These are phyloP conservation scores for Bondarzewia mesenterica DNA, from an alignment of 1,284 basidiomycete genomes.

Conservation along the genomic window DNA sequence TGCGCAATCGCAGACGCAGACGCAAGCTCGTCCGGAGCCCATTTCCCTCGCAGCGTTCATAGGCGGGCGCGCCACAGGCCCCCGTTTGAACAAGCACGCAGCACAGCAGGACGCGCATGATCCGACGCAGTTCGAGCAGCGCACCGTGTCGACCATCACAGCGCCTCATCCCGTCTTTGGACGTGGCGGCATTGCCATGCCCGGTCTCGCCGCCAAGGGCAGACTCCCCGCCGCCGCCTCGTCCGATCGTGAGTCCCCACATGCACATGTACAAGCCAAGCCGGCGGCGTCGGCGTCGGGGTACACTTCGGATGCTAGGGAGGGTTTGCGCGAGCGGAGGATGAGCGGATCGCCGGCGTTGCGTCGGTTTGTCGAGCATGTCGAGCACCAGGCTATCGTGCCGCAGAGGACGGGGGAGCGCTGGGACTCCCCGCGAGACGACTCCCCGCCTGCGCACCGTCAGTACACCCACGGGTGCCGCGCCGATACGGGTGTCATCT, in stretches of 20 bases:
- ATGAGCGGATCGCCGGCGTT: slow-evolving; percentile 25
- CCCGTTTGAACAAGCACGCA: slow-evolving; percentile 59
- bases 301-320: not conserved
- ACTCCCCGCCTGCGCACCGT: slow-evolving; percentile 26
- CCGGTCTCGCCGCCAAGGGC: slow-evolving; percentile 43
- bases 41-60: slow-evolving; percentile 74
- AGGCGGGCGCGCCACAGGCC: slow-evolving; percentile 64
- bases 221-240: slow-evolving; percentile 14
- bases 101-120: slow-evolving; percentile 63
- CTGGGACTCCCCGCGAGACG: slow-evolving; percentile 7
- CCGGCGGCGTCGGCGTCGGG: not conserved
- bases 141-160: slow-evolving; percentile 31
- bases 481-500: slow-evolving; percentile 6
- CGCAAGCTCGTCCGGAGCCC: slow-evolving; percentile 26
- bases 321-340: slow-evolving; percentile 21
- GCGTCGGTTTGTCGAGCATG: slow-evolving; percentile 28
- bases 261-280: not conserved
- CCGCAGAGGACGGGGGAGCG: slow-evolving; percentile 15
- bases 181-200: slow-evolving; percentile 62
- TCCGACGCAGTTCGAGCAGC: slow-evolving; percentile 58
- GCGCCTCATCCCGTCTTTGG: slow-evolving; percentile 69
- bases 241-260: not conserved
- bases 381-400: slow-evolving; percentile 19
- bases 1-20: too few species aligned
- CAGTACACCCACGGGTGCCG: slow-evolving; percentile 20